Evolutionary conservation across 2,329 filamentous ascomycete genomes (phyloP).

Genomic region (Diaporthe sp.): DNA sequence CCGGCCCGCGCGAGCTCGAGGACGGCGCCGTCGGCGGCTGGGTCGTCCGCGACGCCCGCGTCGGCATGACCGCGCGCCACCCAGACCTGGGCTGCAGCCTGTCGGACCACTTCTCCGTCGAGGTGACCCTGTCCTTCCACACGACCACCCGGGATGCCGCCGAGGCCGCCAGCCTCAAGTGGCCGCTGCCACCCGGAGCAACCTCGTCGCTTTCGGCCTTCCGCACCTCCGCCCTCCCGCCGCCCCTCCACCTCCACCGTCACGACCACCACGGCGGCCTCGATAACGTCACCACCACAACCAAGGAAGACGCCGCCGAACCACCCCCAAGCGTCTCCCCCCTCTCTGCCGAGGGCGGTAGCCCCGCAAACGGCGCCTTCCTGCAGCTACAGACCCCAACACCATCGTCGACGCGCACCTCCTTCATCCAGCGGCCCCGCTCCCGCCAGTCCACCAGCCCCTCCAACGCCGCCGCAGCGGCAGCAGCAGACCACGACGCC

Average conservation of each 20-base stretch:
- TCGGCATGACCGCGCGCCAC: slow-evolving; percentile 86
- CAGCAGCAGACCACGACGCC: slow-evolving; percentile 29
- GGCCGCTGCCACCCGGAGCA: slow-evolving; percentile 32
- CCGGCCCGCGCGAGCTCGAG: slow-evolving; percentile 45
- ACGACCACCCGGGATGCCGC: slow-evolving; percentile 10
- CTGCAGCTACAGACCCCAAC: slow-evolving; percentile 48
- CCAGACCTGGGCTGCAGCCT: slow-evolving; percentile 85
- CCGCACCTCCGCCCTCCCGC: slow-evolving; percentile 33
- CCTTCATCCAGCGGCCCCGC: slow-evolving; percentile 36
- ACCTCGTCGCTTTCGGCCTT: slow-evolving; percentile 32
- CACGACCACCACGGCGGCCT: slow-evolving; percentile 13
- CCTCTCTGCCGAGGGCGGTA: not conserved
- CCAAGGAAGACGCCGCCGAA: slow-evolving; percentile 40
- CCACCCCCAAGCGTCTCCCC: slow-evolving; percentile 38
- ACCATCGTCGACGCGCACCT: slow-evolving; percentile 34
- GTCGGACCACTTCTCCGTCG: slow-evolving; percentile 94
- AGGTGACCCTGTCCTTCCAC: slow-evolving; percentile 75
- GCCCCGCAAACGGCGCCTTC: slow-evolving; percentile 47
- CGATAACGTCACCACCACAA: slow-evolving; percentile 31
- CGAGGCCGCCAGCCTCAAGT: slow-evolving; percentile 37
- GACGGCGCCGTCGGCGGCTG: slow-evolving; percentile 59
- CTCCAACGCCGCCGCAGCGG: slow-evolving; percentile 14
- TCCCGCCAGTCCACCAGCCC: slow-evolving; percentile 33
- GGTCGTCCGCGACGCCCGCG: slow-evolving; percentile 75
- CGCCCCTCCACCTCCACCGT: slow-evolving; percentile 38